phyloP scores from a whole-genome alignment of 768 basidiomycete species.

The Auricularia cornea region DNA sequence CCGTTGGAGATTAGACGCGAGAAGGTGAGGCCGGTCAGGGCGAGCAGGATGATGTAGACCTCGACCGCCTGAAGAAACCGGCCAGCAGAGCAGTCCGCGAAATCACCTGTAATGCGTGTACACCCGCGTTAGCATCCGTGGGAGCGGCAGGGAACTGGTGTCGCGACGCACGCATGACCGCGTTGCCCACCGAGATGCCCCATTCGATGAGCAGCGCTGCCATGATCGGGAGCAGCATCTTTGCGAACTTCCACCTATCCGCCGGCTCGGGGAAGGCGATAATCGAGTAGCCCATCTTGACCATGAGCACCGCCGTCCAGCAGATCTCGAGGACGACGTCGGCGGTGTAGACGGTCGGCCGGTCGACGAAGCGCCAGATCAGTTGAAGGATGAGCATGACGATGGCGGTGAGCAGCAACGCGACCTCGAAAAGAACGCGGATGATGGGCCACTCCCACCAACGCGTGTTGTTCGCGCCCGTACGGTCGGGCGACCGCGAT shows the following conservation, averaged over 20 bases:
- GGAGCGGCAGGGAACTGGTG: background rate
- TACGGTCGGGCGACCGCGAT: background rate
- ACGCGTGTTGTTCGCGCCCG: background rate
- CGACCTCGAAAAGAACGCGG: background rate
- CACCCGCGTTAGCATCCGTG: background rate
- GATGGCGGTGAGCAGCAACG: background rate
- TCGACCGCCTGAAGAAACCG: constrained; percentile 1
- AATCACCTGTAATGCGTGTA: background rate
- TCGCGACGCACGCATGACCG: background rate
- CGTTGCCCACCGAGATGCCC: constrained; percentile 1
- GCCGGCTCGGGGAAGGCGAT: background rate
- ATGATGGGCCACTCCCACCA: background rate
- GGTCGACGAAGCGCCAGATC: background rate
- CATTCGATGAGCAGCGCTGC: background rate
- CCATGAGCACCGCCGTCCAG: background rate
- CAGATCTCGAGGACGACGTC: background rate
- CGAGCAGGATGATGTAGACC: background rate
- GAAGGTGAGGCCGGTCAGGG: background rate
- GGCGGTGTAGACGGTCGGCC: background rate
- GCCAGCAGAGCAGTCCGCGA: constrained; percentile 1
- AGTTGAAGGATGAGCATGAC: background rate
- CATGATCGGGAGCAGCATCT: background rate
- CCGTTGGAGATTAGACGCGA: background rate
- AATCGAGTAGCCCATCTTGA: background rate
- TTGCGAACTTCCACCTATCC: background rate